Evolutionary conservation across 768 basidiomycete species (phyloP).

Genomic region (Tricholomella constricta): DNA sequence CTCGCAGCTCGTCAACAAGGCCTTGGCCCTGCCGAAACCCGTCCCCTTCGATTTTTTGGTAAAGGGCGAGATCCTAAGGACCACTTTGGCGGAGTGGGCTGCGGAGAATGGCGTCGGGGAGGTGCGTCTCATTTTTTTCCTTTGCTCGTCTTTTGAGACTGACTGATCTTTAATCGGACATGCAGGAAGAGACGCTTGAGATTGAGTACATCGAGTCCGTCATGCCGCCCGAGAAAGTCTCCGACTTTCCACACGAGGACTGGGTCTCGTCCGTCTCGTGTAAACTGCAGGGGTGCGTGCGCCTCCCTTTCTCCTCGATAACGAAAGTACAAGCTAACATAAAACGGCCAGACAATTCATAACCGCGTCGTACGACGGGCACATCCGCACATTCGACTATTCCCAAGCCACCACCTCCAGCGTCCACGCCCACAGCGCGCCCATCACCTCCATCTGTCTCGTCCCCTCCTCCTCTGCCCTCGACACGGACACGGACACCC

Average conservation of each 20-base stretch:
- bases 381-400: slow-evolving; percentile 72
- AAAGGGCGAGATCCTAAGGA: slow-evolving; percentile 75
- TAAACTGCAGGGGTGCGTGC: slow-evolving; percentile 50
- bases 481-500: slow-evolving; percentile 29
- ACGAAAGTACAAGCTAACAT: slow-evolving; percentile 6
- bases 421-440: slow-evolving; percentile 56
- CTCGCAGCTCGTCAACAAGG: slow-evolving; percentile 96
- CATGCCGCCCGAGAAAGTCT: slow-evolving; percentile 81
- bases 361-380: slow-evolving; percentile 82
- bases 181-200: slow-evolving; percentile 85
- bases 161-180: background rate
- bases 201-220: slow-evolving; percentile 92
- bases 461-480: slow-evolving; percentile 39
- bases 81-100: slow-evolving; percentile 75
- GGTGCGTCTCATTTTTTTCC: slow-evolving; percentile 48
- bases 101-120: slow-evolving; percentile 68
- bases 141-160: background rate
- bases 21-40: slow-evolving; percentile 68
- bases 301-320: background rate
- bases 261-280: slow-evolving; percentile 89
- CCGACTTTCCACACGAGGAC: slow-evolving; percentile 83
- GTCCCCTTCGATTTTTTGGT: slow-evolving; percentile 94
- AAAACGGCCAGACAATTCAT: slow-evolving; percentile 75
- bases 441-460: slow-evolving; percentile 66
- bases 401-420: slow-evolving; percentile 57